phyloP scores from a whole-genome alignment of 305 asterid genomes.

The Euphrasia arctica region DNA sequence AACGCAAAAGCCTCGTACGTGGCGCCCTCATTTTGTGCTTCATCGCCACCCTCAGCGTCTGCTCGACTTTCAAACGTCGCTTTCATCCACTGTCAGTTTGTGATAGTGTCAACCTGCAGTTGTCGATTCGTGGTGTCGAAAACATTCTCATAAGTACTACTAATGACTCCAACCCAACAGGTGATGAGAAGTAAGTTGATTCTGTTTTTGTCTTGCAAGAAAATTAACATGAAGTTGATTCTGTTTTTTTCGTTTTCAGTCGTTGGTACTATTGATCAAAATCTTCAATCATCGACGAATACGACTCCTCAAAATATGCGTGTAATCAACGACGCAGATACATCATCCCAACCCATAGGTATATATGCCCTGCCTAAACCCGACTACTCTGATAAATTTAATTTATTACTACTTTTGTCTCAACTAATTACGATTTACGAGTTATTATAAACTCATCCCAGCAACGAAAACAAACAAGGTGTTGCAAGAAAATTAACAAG shows the following conservation, averaged over 20 bases:
- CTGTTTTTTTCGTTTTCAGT: too few species aligned
- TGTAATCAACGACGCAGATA: conserved; percentile 17
- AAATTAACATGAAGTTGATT: too few species aligned
- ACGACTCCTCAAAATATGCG: conserved; percentile 5
- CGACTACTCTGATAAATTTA: neutral
- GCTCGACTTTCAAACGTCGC: conserved; percentile 40
- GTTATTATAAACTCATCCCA: too few species aligned
- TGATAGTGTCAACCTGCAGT: conserved; percentile 39
- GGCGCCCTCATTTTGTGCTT: conserved; percentile 42
- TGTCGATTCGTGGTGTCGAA: conserved; percentile 38
- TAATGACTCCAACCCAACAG: conserved; percentile 14
- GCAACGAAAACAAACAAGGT: too few species aligned
- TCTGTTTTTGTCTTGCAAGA: too few species aligned
- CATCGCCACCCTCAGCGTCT: conserved; percentile 37
- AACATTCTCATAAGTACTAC: conserved; percentile 30
- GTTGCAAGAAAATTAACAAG: too few species aligned
- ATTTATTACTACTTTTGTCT: neutral
- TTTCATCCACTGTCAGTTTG: conserved; percentile 49
- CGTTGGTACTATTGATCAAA: too few species aligned
- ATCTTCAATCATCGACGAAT: conserved; percentile 9
- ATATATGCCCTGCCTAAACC: neutral
- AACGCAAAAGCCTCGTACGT: conserved; percentile 52
- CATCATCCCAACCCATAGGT: conserved; percentile 11
- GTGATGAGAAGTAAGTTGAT: conserved; percentile 17
- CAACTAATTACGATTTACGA: too few species aligned